Evolutionary conservation across 106 monocot genomes (phyloP), one percentile per base, ranked within the genome.

Genomic region (Iris macrosiphon): DNA sequence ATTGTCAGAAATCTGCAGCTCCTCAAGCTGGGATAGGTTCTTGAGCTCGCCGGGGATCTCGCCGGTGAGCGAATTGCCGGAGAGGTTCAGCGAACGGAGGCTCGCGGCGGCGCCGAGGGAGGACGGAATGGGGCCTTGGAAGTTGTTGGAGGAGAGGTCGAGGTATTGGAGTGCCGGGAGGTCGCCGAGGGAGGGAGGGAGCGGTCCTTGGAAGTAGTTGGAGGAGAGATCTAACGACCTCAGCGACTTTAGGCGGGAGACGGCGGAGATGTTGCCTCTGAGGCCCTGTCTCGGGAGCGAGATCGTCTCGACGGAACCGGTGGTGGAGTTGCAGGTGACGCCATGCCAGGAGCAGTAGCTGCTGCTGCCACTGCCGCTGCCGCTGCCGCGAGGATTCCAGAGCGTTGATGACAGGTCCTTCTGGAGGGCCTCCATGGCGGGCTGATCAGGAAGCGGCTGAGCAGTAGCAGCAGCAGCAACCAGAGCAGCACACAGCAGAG

Each of bases 1-100:
- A 54, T 92, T 92, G 13, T 50, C 82, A 49, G 92, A 92, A 46
- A 87, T 70, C 53, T 87, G 86, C 3, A 92, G 53, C 79, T 92
- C 92, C 68, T 82, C 49, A 43, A 92, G 51, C 18, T 13, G 64
- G 14, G 49, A 59, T 12, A 92, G 42, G 0, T 39, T 67, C 67
- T 48, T 70, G 7, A 92, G 16, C 61, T 67, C 75, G 32, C 63
- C 60, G 17, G 92, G 87, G 28, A 87, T 79, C 24, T 22, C 61
- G 7, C 79, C 87, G 31, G 56, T 49, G 41, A 92, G 70, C 30
- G 76, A 60, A 52, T 91, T 91, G 28, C 82, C 70, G 0, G 91
- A 91, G 1, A 91, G 60, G 52, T 91, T 91, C n/a, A 91, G 53
- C 11, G 75, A 66, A 32, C 50, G 45, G 19, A 86, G 81, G 19